Evolutionary conservation across 495 filamentous ascomycete species (phyloP).

Genomic region (Penicillium argentinense): DNA sequence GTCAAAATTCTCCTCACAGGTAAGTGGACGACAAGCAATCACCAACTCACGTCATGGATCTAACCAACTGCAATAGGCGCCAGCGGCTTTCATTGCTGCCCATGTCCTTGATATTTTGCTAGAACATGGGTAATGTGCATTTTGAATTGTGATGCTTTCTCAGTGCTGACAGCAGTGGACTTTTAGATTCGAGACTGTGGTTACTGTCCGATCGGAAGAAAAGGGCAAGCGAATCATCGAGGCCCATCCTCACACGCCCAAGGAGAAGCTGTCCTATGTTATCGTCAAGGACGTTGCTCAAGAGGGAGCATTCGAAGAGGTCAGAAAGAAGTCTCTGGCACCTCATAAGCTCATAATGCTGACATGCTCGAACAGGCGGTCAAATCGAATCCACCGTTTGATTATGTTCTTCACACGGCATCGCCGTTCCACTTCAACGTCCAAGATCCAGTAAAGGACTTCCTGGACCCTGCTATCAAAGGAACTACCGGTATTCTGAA

Average conservation of each 20-base stretch:
- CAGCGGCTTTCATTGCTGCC: conserved; percentile 73
- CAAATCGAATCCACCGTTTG: conserved; percentile 69
- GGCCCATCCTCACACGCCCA: conserved; percentile 58
- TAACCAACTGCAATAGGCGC: conserved; percentile 45
- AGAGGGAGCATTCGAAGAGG: conserved; percentile 75
- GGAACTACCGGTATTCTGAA: conserved; percentile 80
- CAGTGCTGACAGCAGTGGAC: no score
- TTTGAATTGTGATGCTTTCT: no score
- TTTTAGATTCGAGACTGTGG: conserved; percentile 67
- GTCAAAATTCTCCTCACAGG: conserved; percentile 45
- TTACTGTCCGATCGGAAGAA: conserved; percentile 76
- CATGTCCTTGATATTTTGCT: conserved; percentile 78
- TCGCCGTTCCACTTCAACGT: conserved; percentile 78
- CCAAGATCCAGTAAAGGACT: conserved; percentile 72
- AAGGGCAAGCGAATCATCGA: conserved; percentile 76
- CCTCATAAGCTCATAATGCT: neutral
- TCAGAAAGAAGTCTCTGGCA: conserved; percentile 6
- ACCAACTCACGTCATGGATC: neutral
- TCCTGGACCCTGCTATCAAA: conserved; percentile 80
- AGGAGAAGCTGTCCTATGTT: conserved; percentile 67
- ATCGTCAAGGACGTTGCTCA: conserved; percentile 83
- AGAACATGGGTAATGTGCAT: conserved; percentile 55
- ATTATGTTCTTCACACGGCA: conserved; percentile 86
- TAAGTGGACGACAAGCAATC: conserved; percentile 12
- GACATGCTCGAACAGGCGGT: conserved; percentile 46